Percentiles rank a stretch among this genome's conserved stretches.
Conservation (phyloP, 371 early-diverging fungal genomes). For the Zopfochytrium polystomum region DNA sequence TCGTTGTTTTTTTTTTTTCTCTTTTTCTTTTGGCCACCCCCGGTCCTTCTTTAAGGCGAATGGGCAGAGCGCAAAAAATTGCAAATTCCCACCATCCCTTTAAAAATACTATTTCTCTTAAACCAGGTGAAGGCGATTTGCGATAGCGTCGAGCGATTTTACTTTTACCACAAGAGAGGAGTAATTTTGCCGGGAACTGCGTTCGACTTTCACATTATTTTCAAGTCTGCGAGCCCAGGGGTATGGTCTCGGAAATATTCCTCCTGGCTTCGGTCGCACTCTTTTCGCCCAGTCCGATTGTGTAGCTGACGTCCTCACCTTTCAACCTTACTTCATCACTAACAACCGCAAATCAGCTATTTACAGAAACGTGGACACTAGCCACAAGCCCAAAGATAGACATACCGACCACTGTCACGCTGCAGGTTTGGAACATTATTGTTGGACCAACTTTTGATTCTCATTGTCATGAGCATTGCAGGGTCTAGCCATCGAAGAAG, state of each 20-base stretch:
- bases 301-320: not conserved
- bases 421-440: constrained; percentile 19
- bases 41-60: too few relatives aligned
- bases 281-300: not conserved
- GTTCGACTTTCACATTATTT: constrained; percentile 47
- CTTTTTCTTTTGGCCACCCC: not conserved
- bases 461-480: constrained; percentile 4
- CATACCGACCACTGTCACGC: constrained; percentile 19
- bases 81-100: too few relatives aligned
- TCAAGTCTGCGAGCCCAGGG: constrained; percentile 45
- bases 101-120: constrained; percentile 9
- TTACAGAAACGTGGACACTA: constrained; percentile 39
- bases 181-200: constrained; percentile 48
- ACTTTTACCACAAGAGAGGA: constrained; percentile 40
- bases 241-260: constrained; percentile 23
- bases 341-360: constrained; percentile 24
- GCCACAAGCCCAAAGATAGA: constrained; percentile 22
- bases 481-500: constrained; percentile 42
- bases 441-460: not conserved
- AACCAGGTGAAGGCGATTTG: constrained; percentile 25
- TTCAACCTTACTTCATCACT: not conserved
- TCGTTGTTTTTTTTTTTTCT: too few relatives aligned
- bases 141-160: constrained; percentile 43
- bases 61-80: constrained; percentile 3
- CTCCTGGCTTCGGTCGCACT: constrained; percentile 2